Evolutionary conservation across 139 green algal genomes (phyloP).

Genomic region (Desmodesmus armatus): DNA sequence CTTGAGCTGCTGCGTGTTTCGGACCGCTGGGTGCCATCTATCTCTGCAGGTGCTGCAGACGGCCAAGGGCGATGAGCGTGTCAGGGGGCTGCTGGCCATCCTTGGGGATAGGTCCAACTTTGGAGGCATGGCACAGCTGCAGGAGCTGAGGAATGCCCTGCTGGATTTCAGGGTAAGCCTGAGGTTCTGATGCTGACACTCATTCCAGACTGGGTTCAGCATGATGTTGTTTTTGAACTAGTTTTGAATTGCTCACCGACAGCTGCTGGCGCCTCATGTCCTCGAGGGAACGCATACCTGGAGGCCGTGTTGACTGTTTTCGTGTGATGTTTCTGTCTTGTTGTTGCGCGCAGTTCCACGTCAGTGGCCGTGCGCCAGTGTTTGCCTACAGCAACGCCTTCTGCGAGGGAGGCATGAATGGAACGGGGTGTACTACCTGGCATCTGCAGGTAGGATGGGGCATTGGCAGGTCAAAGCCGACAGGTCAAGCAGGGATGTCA

Average conservation of each 20-base stretch:
- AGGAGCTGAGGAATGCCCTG: slow-evolving; percentile 70
- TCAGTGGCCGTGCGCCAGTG: slow-evolving; percentile 27
- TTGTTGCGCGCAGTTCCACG: slow-evolving; percentile 35
- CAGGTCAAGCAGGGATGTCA: too few species aligned
- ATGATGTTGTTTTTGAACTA: too few species aligned
- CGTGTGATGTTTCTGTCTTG: background rate
- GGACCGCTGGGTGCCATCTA: too few species aligned
- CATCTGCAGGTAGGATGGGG: too few species aligned
- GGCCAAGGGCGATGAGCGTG: slow-evolving; percentile 55
- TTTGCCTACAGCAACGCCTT: slow-evolving; percentile 65
- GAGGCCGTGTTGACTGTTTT: too few species aligned
- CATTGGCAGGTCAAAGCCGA: too few species aligned
- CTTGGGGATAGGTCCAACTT: slow-evolving; percentile 58
- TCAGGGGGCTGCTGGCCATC: slow-evolving; percentile 56
- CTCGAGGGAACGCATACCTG: too few species aligned
- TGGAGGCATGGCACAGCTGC: slow-evolving; percentile 63
- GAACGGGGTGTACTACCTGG: slow-evolving; percentile 65
- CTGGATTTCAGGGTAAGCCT: slow-evolving; percentile 58
- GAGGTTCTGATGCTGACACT: too few species aligned
- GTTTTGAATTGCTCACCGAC: too few species aligned
- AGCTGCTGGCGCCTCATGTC: too few species aligned
- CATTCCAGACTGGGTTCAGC: too few species aligned
- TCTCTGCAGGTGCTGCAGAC: slow-evolving; percentile 53
- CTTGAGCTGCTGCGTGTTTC: background rate
- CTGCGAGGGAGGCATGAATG: slow-evolving; percentile 66